phyloP scores from a whole-genome alignment of 2,329 filamentous ascomycete species.

The Aspergillus candidus region DNA sequence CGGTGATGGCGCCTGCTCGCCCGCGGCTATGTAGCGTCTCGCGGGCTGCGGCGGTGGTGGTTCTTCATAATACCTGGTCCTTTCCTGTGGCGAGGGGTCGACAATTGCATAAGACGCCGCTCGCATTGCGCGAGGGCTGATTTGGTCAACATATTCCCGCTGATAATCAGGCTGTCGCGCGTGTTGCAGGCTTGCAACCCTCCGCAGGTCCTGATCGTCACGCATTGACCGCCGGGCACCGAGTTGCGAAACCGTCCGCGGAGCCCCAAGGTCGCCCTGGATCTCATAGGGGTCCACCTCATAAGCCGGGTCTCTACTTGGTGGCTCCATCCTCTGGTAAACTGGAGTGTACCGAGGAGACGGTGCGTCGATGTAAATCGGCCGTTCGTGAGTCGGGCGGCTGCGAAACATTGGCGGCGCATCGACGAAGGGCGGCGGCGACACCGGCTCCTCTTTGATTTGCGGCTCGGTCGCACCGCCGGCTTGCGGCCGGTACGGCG shows the following conservation, averaged over 20 bases:
- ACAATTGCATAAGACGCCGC: slow-evolving; percentile 37
- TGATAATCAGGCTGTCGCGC: slow-evolving; percentile 37
- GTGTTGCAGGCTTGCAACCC: slow-evolving; percentile 44
- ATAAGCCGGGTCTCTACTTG: slow-evolving; percentile 26
- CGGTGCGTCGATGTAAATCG: slow-evolving; percentile 45
- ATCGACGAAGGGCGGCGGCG: slow-evolving; percentile 52
- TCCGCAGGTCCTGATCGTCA: slow-evolving; percentile 42
- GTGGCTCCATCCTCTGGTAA: slow-evolving; percentile 28
- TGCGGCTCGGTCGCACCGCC: slow-evolving; percentile 42
- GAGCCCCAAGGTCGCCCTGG: slow-evolving; percentile 27
- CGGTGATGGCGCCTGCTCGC: slow-evolving; percentile 33
- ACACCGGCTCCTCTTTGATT: slow-evolving; percentile 59
- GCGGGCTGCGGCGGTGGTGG: slow-evolving; percentile 25
- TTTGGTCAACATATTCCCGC: slow-evolving; percentile 40
- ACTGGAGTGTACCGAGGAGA: slow-evolving; percentile 36
- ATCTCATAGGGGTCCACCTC: slow-evolving; percentile 32
- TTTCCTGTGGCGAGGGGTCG: slow-evolving; percentile 33
- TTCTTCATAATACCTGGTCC: slow-evolving; percentile 37
- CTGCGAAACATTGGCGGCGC: slow-evolving; percentile 32
- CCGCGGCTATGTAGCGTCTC: slow-evolving; percentile 29
- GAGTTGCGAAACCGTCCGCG: slow-evolving; percentile 37
- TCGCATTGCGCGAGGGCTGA: slow-evolving; percentile 33
- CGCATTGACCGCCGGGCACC: slow-evolving; percentile 32
- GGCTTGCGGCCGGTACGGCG: slow-evolving; percentile 29
- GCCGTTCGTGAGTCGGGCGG: slow-evolving; percentile 35